Base-by-base conservation (phyloP, 2,329 filamentous ascomycete species). In the Exophiala viscosa region DNA sequence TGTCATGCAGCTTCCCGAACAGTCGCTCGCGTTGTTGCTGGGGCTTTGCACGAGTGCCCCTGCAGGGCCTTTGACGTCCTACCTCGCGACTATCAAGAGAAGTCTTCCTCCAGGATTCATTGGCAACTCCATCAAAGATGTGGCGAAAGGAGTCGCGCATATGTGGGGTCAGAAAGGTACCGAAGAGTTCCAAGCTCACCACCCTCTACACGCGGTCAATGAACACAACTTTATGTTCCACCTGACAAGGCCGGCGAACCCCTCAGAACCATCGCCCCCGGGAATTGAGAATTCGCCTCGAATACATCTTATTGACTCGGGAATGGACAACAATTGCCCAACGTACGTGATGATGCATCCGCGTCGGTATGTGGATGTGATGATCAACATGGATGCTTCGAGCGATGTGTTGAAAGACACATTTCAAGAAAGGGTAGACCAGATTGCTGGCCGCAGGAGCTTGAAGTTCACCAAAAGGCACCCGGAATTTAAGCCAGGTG, bases 1-100 rank as follows among this genome's bases (percentile, higher is more conserved):
- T 34, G 57, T 52, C 3, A 58, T 61, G 57, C 58, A 61, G 38
- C 39, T 61, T 5, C 53, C 52, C 17, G 48, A 61, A 33, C 46
- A 61, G 35, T 52, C 49, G 18, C 38, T 56, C 5, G 49, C 54
- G 5, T 45, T 56, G 17, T 42, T 56, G 14, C 45, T 56, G 15
- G 54, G 54, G 6, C 41, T 56, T 6, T 56, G 54, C 34, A 56
- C 54, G n/a, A 51, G 47, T 38, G 54, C 54, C 17, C 54, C 54
- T 7, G 54, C 54, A n/a, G 54, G 54, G 31, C 54, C 54, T 6
- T 48, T 56, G 50, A 56, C 54, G 8, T 56, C 54, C 1, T 56
- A 56, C 35, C 45, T 56, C 7, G 54, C 54, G 32, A 56, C 54
- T 34, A 56, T 56, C 49, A 56, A 56, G 23, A 50, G 54, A 14